Evolutionary conservation across 2,329 filamentous ascomycete genomes (phyloP).

Genomic region (Aspergillus clavatus): DNA sequence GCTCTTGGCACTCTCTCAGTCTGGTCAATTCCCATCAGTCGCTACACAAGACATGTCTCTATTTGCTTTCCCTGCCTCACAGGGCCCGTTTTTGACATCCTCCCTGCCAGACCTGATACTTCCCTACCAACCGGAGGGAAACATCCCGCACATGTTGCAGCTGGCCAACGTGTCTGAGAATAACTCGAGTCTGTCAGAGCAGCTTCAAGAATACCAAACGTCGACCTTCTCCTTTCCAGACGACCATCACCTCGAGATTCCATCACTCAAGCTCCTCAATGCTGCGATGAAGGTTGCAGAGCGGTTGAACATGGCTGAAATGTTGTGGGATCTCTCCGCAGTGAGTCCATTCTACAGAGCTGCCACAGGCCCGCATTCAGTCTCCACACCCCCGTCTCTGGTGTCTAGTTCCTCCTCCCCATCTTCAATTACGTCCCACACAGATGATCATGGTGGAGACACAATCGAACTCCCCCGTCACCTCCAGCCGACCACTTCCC

Average conservation of each 20-base stretch:
- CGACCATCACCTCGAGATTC: slow-evolving; percentile 47
- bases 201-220: slow-evolving; percentile 18
- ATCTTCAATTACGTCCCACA: slow-evolving; percentile 23
- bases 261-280: slow-evolving; percentile 46
- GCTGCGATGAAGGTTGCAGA: slow-evolving; percentile 46
- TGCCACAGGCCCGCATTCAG: neutral
- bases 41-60: neutral
- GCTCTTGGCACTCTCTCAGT: neutral
- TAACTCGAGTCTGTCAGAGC: slow-evolving; percentile 7
- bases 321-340: slow-evolving; percentile 46
- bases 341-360: slow-evolving; percentile 46
- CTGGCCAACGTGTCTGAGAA: neutral
- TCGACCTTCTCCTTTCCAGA: slow-evolving; percentile 39
- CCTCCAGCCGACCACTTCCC: slow-evolving; percentile 50
- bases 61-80: neutral
- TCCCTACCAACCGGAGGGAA: neutral
- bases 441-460: slow-evolving; percentile 5
- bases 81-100: neutral
- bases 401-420: slow-evolving; percentile 8
- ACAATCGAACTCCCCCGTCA: slow-evolving; percentile 41
- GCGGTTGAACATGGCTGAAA: slow-evolving; percentile 41
- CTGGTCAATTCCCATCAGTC: neutral
- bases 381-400: slow-evolving; percentile 4
- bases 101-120: neutral
- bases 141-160: neutral